Evolutionary conservation across 2,329 filamentous ascomycete genomes (phyloP), one percentile per base, ranked within the genome.

Genomic region (Lasiodiplodia hormozganensis): DNA sequence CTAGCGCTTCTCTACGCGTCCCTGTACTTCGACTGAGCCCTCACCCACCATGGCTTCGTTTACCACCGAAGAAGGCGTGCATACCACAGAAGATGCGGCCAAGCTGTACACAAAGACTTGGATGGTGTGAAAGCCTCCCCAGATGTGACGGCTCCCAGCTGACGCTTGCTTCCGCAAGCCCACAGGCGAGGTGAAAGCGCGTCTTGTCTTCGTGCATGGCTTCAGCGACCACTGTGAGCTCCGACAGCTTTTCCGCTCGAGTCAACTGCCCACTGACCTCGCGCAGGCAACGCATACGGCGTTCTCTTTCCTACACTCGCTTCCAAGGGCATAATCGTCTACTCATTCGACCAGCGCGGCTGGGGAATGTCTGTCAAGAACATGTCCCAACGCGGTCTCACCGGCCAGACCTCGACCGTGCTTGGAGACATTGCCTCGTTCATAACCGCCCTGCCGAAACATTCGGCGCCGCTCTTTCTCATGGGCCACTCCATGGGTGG

Each of bases 401-500:
- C 92, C 1, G 94, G 94, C 7, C 85, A 90, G 7, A 97, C 94
- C 2, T 71, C 84, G 1, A 86, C 85, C 67, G 92, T 97, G 68
- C 82, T 97, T 54, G 85, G 86, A 69, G 94, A 97, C 78, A 89
- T 97, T 67, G 92, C 89, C 12, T 89, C 89, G 53, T 93, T 97
- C 77, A 84, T 96, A 72, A 84, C 84, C 69, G 82, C 83, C 38
- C 86, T 90, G 70, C 85, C 85, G 11, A 58, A 58, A 4, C 51
- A 58, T 18, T 6, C 58, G 23, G 70, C 80, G 2, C 93, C 93
- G 0, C 76, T 96, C 18, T 97, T 97, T 80, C 85, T 97, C 23
- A 89, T 96, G 83, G 94, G 94, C 65, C 93, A 97, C 80, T 94
- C 90, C 25, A 97, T 97, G 93, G 94, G 94, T 72, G 94, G 94